Evolutionary conservation across 1,284 basidiomycete species (phyloP), one percentile per base, ranked within the genome.

Genomic region (Fistulina hepatica): DNA sequence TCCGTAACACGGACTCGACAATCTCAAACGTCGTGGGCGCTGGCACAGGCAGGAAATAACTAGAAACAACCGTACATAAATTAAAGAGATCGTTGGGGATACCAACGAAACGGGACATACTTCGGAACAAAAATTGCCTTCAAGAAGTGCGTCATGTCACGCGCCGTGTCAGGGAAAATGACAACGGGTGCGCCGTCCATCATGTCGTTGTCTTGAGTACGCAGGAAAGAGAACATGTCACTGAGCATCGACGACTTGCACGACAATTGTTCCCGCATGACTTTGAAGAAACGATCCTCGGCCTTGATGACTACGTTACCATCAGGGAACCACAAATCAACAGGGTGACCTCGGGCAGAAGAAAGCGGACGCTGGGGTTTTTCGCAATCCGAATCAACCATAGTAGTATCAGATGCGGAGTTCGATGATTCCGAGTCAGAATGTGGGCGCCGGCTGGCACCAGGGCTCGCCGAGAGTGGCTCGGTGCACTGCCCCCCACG

Each of bases 241-340:
- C 31, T 19, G 10, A 44, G 39, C 13, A 44, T 33, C 2, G 23
- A 23, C 1, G 43, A 39, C 3, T 34, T 32, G 4, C 31, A 12
- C 1, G 34, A 7, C n/a, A 41, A 32, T 4, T 41, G n/a, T 11
- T 37, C 19, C 24, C 36, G 36, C 11, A 41, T 33, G 4, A 42
- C 40, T 21, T 39, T 39, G 25, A 41, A 44, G 26, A 40, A 39
- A 5, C 17, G 34, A 13, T 17, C n/a, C 3, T 26, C 13, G 2
- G 31, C 40, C 19, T 39, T 36, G 4, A 44, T 20, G 5, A 44
- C 34, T n/a, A 44, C 30, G 25, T 36, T 36, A 2, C 43, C 43
- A 20, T 41, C 40, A 2, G 19, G 3, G 30, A 41, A 23, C 43
- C 43, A 44, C 21, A 44, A 13, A 8, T 33, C 34, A 10, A n/a